These are phyloP conservation scores for Pseudogymnoascus sp. DNA, from an alignment of 2,329 filamentous ascomycete species.

Conservation along the genomic window DNA sequence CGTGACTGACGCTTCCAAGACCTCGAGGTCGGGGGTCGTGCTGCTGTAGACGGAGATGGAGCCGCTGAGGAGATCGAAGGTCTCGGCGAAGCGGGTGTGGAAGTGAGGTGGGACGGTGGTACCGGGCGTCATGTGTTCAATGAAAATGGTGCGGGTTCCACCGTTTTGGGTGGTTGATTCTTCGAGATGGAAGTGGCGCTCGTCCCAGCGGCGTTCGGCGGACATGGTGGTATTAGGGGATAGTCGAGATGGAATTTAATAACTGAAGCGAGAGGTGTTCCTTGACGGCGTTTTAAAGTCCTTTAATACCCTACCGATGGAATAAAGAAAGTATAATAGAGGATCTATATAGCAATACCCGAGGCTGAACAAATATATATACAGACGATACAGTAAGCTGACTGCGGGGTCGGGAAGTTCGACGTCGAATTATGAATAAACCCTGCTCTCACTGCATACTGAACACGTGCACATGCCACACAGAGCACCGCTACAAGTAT, in stretches of 20 bases:
- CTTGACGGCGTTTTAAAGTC: background rate
- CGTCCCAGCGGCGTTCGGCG: slow-evolving; percentile 16
- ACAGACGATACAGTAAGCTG: background rate
- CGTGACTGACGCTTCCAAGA: background rate
- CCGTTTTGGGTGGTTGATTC: slow-evolving; percentile 17
- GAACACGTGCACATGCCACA: background rate
- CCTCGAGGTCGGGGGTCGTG: slow-evolving; percentile 10
- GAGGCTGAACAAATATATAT: background rate
- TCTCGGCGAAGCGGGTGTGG: slow-evolving; percentile 18
- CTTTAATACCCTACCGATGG: background rate
- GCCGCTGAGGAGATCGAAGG: slow-evolving; percentile 16
- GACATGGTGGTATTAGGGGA: slow-evolving; percentile 10
- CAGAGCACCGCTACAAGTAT: background rate
- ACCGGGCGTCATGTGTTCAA: slow-evolving; percentile 18
- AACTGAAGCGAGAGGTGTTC: background rate
- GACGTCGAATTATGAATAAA: background rate
- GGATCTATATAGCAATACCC: background rate
- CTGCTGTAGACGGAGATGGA: slow-evolving; percentile 16
- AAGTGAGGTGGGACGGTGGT: slow-evolving; percentile 18
- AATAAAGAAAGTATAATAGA: background rate
- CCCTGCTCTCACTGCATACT: background rate
- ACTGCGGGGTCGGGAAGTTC: background rate
- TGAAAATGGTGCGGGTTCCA: slow-evolving; percentile 16
- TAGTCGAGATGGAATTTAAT: background rate
- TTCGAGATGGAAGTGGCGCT: slow-evolving; percentile 17